Evolutionary conservation across 768 basidiomycete species (phyloP), one percentile per base, ranked within the genome.

Genomic region (Termitomyces sp.): DNA sequence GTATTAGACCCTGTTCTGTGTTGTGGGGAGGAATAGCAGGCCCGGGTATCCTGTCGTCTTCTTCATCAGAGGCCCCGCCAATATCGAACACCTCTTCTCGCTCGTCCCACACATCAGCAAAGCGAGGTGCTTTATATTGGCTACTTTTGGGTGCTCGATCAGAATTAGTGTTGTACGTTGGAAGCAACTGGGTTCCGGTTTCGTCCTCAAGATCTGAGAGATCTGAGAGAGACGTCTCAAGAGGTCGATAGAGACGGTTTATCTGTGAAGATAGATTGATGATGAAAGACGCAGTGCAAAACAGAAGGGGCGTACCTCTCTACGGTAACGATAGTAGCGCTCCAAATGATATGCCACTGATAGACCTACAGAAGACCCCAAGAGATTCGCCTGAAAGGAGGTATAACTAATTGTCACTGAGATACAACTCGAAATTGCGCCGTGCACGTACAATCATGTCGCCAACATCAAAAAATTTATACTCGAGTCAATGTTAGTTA

Each of bases 61-160:
- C 87, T 20, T 81, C 77, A 53, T 87, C 86, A 66, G 84, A 85
- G 61, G 85, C 84, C 10, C 80, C 83, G 4, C 86, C 89, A 56
- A 90, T 77, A 47, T 79, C 85, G 70, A 92, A 91, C 38, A 89
- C 63, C 58, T 91, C 89, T 72, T 93, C 91, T 32, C 85, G 81
- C 65, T 89, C 88, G 63, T 92, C 87, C 90, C 90, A 92, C 48
- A 88, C 85, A 70, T 89, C 80, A 15, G 79, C 78, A 48, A 89
- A 74, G 20, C 80, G 81, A 55, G 73, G 69, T 37, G 64, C 65
- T 63, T 69, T 77, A 65, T 57, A 62, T 12, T 49, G 65, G 60
- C 68, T 72, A 69, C 65, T 69, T 63, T 76, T 75, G 62, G 70
- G 66, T 57, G 65, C 66, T 20, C 67, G 54, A 8, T 63, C 37